phyloP scores from a whole-genome alignment of 163 green algal genomes.

The Smithsoniella earleae region DNA sequence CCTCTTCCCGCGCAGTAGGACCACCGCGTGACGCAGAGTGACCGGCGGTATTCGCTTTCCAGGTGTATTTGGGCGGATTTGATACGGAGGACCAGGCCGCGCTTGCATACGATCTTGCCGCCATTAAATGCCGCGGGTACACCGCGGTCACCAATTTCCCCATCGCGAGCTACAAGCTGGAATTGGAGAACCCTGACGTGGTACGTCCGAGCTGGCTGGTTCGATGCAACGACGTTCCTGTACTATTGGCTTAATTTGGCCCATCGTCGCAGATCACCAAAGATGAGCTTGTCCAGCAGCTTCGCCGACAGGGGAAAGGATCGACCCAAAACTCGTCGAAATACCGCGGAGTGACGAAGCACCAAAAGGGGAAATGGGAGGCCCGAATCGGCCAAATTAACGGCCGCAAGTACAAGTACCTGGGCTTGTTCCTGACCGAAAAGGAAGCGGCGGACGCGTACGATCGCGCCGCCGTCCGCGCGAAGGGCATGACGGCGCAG shows the following conservation, averaged over 20 bases:
- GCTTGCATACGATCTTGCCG: slow-evolving; percentile 74
- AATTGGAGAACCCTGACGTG: slow-evolving; percentile 49
- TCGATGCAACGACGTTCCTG: background rate
- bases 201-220: slow-evolving; percentile 31
- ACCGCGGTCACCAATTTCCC: slow-evolving; percentile 56
- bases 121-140: slow-evolving; percentile 57
- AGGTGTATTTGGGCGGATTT: slow-evolving; percentile 61
- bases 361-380: slow-evolving; percentile 64
- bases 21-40: too few species aligned
- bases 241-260: background rate
- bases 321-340: slow-evolving; percentile 44
- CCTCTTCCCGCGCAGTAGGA: too few species aligned
- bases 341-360: slow-evolving; percentile 64
- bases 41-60: too few species aligned
- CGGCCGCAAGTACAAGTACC: slow-evolving; percentile 44
- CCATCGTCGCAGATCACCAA: slow-evolving; percentile 53
- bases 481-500: slow-evolving; percentile 49
- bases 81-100: slow-evolving; percentile 61
- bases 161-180: slow-evolving; percentile 50
- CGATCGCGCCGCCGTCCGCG: slow-evolving; percentile 60
- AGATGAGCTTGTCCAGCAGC: slow-evolving; percentile 61
- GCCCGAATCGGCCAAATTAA: slow-evolving; percentile 45
- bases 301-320: slow-evolving; percentile 62
- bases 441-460: slow-evolving; percentile 74
- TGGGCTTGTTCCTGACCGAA: slow-evolving; percentile 72